Base-by-base conservation (phyloP, 257 asterid species). In the Ajuga chamaepitys region DNA sequence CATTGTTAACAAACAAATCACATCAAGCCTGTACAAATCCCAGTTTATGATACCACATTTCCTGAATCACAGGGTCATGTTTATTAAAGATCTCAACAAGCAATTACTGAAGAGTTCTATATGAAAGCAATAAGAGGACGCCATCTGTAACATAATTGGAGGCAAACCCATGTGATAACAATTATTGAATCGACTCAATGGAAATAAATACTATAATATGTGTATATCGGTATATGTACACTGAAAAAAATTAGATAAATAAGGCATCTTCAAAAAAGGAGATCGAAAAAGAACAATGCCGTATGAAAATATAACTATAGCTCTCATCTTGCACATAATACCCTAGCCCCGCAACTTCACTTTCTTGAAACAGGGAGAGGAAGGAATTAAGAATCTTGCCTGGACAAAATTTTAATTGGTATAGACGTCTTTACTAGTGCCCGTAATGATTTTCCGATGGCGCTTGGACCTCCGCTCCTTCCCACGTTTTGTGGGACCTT, bases 381-480 rank as follows among this genome's bases (percentile, higher is more conserved):
- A 65, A 77, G 64, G 18, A 78, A 74, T 54, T 58, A 68, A 68
- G 28, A 68, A 70, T 73, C 68, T 70, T 37, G n/a, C 63, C 79
- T 75, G 62, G 66, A 68, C 76, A 78, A 79, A 80, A 55, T 53
- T 76, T 81, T 57, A 74, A 47, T 50, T 67, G 45, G 54, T 74
- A 55, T 22, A 53, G 20, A 37, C 52, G 56, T 77, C 84, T 58
- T 71, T 79, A 58, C 72, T 64, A 30, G 37, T 30, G 45, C 88
- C 88, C 13, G 76, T 55, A 26, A 42, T 74, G 70, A 77, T 79
- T 80, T 89, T 87, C 70, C 91, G 78, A 61, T 87, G 95, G 47
- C 81, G 89, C 74, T 61, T 82, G 11, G 95, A 70, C 70, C 78
- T 82, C 63, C 86, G 62, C 5, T 81, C 85, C 68, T 70, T 79